phyloP scores from a whole-genome alignment of 1,284 basidiomycete genomes.

The Ceratobasidium sp. region DNA sequence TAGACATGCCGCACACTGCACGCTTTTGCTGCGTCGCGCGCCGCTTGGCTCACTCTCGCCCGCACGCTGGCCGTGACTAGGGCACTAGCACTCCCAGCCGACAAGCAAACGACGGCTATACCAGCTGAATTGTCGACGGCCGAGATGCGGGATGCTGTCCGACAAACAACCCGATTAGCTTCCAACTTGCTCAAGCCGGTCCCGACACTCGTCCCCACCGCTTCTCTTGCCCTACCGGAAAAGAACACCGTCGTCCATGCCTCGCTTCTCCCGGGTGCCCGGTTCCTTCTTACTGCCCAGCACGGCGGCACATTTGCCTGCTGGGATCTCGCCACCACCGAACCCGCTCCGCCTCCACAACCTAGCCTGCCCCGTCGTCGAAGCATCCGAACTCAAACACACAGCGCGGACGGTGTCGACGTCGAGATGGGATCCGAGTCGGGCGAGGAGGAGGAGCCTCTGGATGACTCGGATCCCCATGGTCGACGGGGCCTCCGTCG shows the following conservation, averaged over 20 bases:
- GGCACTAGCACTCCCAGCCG: slow-evolving; percentile 6
- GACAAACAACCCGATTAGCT: slow-evolving; percentile 1
- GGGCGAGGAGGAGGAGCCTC: background rate
- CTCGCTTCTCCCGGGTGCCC: slow-evolving; percentile 23
- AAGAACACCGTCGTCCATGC: slow-evolving; percentile 16
- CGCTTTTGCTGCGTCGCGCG: slow-evolving; percentile 9
- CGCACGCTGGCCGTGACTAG: slow-evolving; percentile 21
- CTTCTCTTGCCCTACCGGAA: slow-evolving; percentile 12
- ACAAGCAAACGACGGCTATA: slow-evolving; percentile 14
- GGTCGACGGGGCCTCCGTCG: background rate
- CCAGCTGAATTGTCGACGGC: slow-evolving; percentile 20
- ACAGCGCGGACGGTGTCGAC: slow-evolving; percentile 26
- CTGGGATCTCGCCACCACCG: slow-evolving; percentile 25
- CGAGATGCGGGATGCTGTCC: slow-evolving; percentile 20
- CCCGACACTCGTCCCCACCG: background rate
- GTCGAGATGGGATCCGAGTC: slow-evolving; percentile 29
- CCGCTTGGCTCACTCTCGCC: slow-evolving; percentile 34
- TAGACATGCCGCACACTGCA: slow-evolving; percentile 24
- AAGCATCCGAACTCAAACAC: slow-evolving; percentile 20
- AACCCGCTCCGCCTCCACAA: slow-evolving; percentile 5
- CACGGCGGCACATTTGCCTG: slow-evolving; percentile 33
- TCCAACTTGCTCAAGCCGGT: background rate
- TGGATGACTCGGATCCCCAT: background rate
- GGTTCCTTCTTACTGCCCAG: slow-evolving; percentile 30
- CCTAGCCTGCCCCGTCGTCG: slow-evolving; percentile 25